These are phyloP conservation scores for Trametes elegans DNA, from an alignment of 768 basidiomycete genomes.

Conservation along the genomic window DNA sequence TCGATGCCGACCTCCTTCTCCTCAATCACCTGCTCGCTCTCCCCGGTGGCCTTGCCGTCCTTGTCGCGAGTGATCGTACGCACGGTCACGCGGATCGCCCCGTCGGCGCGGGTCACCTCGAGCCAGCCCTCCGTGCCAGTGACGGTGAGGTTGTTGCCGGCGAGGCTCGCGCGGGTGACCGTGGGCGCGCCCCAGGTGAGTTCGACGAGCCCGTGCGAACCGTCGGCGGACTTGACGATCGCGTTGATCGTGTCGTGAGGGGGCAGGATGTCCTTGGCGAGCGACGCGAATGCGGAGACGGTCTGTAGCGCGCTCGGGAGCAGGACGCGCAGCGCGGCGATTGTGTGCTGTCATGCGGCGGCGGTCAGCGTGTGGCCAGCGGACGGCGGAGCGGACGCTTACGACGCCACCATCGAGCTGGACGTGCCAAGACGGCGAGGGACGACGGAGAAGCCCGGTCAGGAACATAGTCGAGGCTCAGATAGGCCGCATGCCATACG, in stretches of 20 bases:
- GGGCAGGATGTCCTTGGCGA: conserved; percentile 67
- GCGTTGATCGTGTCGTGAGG: conserved; percentile 80
- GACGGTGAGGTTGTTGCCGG: conserved; percentile 42
- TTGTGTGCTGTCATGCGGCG: conserved; percentile 50
- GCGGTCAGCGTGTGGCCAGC: not conserved
- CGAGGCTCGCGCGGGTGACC: conserved; percentile 34
- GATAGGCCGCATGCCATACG: conserved; percentile 34
- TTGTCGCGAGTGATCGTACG: conserved; percentile 31
- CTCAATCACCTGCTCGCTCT: conserved; percentile 46
- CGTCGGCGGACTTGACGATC: conserved; percentile 44
- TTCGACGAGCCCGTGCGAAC: conserved; percentile 58
- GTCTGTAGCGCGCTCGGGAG: conserved; percentile 51
- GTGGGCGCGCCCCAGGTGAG: conserved; percentile 61
- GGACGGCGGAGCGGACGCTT: conserved; percentile 29
- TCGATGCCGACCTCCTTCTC: conserved; percentile 50
- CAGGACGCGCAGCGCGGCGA: conserved; percentile 59
- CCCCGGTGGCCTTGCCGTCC: conserved; percentile 41
- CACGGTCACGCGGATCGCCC: conserved; percentile 35
- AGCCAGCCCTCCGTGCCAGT: conserved; percentile 67
- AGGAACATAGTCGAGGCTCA: not conserved
- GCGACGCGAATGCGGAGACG: conserved; percentile 62
- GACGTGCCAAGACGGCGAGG: conserved; percentile 13
- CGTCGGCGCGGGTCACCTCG: conserved; percentile 37
- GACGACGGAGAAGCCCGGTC: conserved; percentile 8
- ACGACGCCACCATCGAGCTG: conserved; percentile 82